Evolutionary conservation across 2,329 filamentous ascomycete species (phyloP).

Genomic region (Fusarium zealandicum): DNA sequence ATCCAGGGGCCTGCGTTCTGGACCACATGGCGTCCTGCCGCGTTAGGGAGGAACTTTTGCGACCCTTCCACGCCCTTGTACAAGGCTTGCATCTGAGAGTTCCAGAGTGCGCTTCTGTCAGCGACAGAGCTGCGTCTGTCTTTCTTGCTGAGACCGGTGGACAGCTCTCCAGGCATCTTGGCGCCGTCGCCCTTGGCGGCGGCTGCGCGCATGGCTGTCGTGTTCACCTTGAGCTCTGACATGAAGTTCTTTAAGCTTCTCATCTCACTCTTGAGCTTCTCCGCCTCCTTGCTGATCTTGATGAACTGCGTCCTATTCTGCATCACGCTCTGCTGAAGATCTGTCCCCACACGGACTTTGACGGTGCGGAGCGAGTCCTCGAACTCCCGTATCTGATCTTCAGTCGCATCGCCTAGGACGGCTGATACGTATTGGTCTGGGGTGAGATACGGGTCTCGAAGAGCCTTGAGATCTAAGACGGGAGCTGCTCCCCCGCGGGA

Average conservation of each 20-base stretch:
- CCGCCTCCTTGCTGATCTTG: constrained; percentile 98
- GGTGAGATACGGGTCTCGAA: constrained; percentile 80
- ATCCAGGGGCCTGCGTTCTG: constrained; percentile 95
- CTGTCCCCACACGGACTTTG: constrained; percentile 78
- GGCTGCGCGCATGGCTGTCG: constrained; percentile 67
- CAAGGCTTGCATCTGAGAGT: constrained; percentile 74
- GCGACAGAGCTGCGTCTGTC: constrained; percentile 91
- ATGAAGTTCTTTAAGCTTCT: constrained; percentile 87
- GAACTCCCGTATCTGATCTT: constrained; percentile 85
- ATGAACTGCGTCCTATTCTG: constrained; percentile 98
- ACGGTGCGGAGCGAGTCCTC: constrained; percentile 78
- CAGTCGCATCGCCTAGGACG: constrained; percentile 82
- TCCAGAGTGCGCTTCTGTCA: constrained; percentile 71
- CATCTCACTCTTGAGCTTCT: constrained; percentile 98
- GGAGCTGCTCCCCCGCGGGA: constrained; percentile 64
- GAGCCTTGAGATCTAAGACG: constrained; percentile 75
- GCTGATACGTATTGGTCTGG: constrained; percentile 80
- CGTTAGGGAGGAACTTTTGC: constrained; percentile 92
- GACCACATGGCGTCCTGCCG: constrained; percentile 90
- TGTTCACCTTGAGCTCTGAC: constrained; percentile 86
- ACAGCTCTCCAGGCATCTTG: constrained; percentile 58
- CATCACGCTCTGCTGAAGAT: constrained; percentile 94
- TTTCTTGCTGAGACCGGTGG: constrained; percentile 66
- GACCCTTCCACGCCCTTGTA: constrained; percentile 99
- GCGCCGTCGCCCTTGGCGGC: constrained; percentile 60